Evolutionary conservation across 2,329 filamentous ascomycete species (phyloP).

Genomic region (Alternaria viburni): DNA sequence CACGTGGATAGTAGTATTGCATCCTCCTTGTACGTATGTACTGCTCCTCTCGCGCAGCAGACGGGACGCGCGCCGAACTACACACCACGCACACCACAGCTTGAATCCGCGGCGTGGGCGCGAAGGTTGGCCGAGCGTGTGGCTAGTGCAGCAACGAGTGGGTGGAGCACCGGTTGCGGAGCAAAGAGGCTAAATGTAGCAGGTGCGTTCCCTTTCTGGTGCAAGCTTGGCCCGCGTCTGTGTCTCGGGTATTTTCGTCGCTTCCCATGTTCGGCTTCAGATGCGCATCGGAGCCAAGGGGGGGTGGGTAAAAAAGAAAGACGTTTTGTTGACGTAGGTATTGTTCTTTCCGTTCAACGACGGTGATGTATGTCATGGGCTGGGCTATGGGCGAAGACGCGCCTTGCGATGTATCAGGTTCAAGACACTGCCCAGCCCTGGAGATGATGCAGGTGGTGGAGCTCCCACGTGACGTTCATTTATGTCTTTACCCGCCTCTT

Average conservation of each 20-base stretch:
- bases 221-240: neutral
- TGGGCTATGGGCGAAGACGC: neutral
- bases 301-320: neutral
- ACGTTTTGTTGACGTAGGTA: neutral
- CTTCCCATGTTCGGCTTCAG: neutral
- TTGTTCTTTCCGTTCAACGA: too few relatives aligned
- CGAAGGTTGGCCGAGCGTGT: neutral
- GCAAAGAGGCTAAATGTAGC: slow-evolving; percentile 2
- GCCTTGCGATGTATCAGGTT: neutral
- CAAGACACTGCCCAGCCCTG: neutral
- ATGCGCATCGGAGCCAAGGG: neutral
- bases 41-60: neutral
- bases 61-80: neutral
- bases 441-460: neutral
- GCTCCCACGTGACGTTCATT: neutral
- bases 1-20: neutral
- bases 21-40: neutral
- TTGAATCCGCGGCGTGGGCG: neutral
- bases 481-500: neutral
- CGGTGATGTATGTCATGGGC: neutral
- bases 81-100: neutral
- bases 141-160: neutral
- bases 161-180: neutral
- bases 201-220: slow-evolving; percentile 1
- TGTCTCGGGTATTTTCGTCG: slow-evolving; percentile 6